Evolutionary conservation across 2,329 filamentous ascomycete genomes (phyloP).

Genomic region (Alternaria arbusti): DNA sequence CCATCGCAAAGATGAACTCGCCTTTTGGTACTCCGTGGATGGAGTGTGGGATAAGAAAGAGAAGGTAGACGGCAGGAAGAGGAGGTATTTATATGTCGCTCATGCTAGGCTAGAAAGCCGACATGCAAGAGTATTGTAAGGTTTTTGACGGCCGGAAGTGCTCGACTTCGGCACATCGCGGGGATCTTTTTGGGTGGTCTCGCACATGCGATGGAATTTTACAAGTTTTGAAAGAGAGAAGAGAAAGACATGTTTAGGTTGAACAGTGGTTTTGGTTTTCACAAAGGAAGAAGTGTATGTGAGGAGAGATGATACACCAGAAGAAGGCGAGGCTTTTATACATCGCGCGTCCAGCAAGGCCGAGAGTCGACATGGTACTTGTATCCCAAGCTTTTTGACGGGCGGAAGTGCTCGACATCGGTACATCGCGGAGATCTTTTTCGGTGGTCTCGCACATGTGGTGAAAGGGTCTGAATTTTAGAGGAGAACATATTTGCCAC

Average conservation of each 20-base stretch:
- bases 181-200: neutral
- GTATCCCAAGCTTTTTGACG: neutral
- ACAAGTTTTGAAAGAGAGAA: too few species aligned
- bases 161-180: neutral
- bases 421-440: too few species aligned
- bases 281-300: too few species aligned
- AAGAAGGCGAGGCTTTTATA: neutral
- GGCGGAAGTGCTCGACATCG: neutral
- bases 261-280: too few species aligned
- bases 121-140: accelerated
- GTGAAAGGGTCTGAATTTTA: accelerated
- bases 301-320: neutral
- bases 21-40: neutral
- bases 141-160: neutral
- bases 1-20: too few species aligned
- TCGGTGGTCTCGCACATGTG: neutral
- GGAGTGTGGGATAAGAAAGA: neutral
- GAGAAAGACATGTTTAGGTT: too few species aligned
- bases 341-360: neutral
- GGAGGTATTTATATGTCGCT: neutral
- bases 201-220: too few species aligned
- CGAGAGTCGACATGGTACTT: neutral
- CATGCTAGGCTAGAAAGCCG: too few species aligned
- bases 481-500: neutral
- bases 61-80: neutral